These are phyloP conservation scores for Blastobotrys ciferrii DNA, from an alignment of 1,139 yeast species.

Conservation along the genomic window DNA sequence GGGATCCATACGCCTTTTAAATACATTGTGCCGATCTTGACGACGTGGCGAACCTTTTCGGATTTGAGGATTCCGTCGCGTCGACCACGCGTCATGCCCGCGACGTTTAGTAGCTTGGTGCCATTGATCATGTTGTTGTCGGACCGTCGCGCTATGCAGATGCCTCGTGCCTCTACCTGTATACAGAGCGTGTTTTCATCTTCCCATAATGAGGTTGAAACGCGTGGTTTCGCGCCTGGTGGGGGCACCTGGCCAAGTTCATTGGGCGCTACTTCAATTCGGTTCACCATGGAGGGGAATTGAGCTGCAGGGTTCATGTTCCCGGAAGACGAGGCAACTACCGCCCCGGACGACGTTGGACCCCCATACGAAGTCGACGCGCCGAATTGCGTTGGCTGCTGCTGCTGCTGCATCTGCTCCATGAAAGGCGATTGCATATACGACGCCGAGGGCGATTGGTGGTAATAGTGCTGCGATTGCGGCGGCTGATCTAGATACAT, in stretches of 20 bases:
- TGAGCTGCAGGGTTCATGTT: conserved; percentile 27
- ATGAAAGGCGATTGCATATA: background rate
- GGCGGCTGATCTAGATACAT: conserved; percentile 6
- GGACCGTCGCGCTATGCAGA: conserved; percentile 85
- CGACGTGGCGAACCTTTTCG: conserved; percentile 85
- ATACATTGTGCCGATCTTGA: conserved; percentile 93
- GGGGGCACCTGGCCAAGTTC: conserved; percentile 48
- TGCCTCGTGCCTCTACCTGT: conserved; percentile 89
- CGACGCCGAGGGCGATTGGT: conserved; percentile 4
- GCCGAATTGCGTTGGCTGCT: background rate
- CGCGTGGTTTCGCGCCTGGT: conserved; percentile 65
- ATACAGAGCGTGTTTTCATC: conserved; percentile 91
- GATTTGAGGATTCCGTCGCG: conserved; percentile 88
- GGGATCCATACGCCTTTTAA: conserved; percentile 97
- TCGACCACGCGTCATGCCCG: conserved; percentile 90
- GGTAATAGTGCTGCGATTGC: conserved; percentile 4
- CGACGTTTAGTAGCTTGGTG: conserved; percentile 83
- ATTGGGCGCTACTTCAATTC: conserved; percentile 27
- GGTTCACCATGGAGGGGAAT: conserved; percentile 35
- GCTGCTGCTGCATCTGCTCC: conserved; percentile 8
- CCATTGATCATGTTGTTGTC: conserved; percentile 92
- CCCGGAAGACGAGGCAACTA: conserved; percentile 7
- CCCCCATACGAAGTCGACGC: conserved; percentile 4
- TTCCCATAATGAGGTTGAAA: conserved; percentile 94
- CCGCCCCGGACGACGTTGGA: conserved; percentile 1